Evolutionary conservation across 768 basidiomycete species (phyloP).

Genomic region (Mrakia gelida): DNA sequence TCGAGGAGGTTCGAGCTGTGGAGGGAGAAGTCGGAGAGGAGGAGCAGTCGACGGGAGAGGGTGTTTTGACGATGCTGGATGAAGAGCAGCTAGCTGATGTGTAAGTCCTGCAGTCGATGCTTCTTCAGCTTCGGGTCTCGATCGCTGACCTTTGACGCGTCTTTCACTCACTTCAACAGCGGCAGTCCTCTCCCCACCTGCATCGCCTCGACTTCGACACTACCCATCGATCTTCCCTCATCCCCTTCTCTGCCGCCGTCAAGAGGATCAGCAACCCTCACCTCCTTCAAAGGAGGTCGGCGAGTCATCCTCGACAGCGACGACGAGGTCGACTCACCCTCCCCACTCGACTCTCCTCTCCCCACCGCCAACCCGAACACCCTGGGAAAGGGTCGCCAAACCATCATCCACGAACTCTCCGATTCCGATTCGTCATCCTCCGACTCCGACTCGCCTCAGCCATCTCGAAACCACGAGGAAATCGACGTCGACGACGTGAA

Average conservation of each 20-base stretch:
- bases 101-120: background rate
- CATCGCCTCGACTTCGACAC: background rate
- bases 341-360: background rate
- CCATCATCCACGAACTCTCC: background rate
- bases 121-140: background rate
- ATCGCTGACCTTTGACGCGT: background rate
- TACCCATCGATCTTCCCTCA: background rate
- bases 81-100: background rate
- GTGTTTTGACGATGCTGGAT: background rate
- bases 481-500: background rate
- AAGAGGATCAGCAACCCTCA: background rate
- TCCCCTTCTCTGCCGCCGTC: background rate
- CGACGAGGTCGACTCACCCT: background rate
- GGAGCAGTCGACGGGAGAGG: background rate
- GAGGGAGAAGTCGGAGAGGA: background rate
- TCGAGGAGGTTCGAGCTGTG: background rate
- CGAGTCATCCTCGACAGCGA: slow-evolving; percentile 6
- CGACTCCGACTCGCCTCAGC: background rate
- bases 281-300: background rate
- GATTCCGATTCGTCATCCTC: background rate
- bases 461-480: background rate
- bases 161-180: background rate
- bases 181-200: background rate
- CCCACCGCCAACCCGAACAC: background rate
- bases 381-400: background rate